These are phyloP conservation scores for Raphanus sativus DNA, from an alignment of 345 rosid species.

Conservation along the genomic window DNA sequence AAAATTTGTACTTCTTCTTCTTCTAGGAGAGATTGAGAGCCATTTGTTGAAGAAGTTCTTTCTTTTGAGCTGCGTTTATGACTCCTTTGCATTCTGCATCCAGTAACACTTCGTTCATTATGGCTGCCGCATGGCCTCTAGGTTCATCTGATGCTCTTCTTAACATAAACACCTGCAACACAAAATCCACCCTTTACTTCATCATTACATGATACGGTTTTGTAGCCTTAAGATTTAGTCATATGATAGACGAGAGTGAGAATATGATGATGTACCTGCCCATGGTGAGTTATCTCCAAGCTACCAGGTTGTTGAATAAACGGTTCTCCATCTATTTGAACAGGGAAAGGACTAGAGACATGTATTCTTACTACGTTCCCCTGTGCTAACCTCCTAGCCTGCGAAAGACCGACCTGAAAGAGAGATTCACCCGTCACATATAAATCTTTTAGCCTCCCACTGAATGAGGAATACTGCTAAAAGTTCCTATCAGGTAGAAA, in stretches of 20 bases:
- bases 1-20: slow-evolving; percentile 28
- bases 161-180: slow-evolving; percentile 59
- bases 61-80: slow-evolving; percentile 23
- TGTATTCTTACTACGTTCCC: slow-evolving; percentile 60
- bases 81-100: slow-evolving; percentile 70
- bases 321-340: slow-evolving; percentile 75
- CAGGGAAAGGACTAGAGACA: slow-evolving; percentile 60
- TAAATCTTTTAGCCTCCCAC: neutral
- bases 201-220: neutral
- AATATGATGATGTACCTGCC: slow-evolving; percentile 45
- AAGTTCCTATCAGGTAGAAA: too few relatives aligned
- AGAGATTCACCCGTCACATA: neutral
- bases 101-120: slow-evolving; percentile 61
- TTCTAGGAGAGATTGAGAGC: slow-evolving; percentile 50
- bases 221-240: neutral
- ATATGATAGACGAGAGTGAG: neutral
- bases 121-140: slow-evolving; percentile 60
- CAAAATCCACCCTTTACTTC: neutral
- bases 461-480: too few relatives aligned
- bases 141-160: slow-evolving; percentile 64
- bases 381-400: slow-evolving; percentile 69
- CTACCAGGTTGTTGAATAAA: slow-evolving; percentile 67
- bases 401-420: slow-evolving; percentile 62
- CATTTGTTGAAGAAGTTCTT: slow-evolving; percentile 37
- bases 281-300: slow-evolving; percentile 65